Base-by-base conservation (phyloP, 371 early-diverging fungal genomes). In the Mucor irregularis region DNA sequence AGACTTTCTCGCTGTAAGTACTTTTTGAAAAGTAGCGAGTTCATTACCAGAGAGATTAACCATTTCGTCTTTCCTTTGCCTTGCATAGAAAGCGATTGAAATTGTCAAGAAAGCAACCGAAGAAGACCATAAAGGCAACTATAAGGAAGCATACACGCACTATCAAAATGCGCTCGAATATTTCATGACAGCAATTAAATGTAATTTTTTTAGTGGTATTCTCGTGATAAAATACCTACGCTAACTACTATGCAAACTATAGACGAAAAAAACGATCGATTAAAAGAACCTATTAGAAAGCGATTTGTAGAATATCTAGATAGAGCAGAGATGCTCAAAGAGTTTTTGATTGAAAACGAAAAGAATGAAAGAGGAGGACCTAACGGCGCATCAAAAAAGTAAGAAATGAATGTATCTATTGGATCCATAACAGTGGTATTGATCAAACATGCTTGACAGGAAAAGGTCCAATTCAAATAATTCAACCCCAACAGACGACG, bases 261-360 rank as follows among this genome's bases (percentile, higher is more conserved):
- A 96, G 95, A 98, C 64, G 97, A 98, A 66, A 96, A 94, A 77
- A 95, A 95, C 62, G 96, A 96, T 42, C 80, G 86, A 38, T 68
- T 83, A 39, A 90, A 93, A 62, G 91, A 92, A 44, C 80, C 88
- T n/a, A 90, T 98, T 50, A 85, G 93, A 58, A 92, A 90, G 68
- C 90, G 91, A 69, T 86, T 94, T 28, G 81, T 88, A 8, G 97
- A 96, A 64, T 98, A 97, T 72, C 76, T 97, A 58, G 90, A 90
- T 30, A 87, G 98, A 34, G 97, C 97, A 1, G 97, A 98, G 68
- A 88, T 88, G 68, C 80, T 98, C 50, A 97, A 96, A 71, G 92
- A 90, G 31, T 88, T 87, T 64, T 69, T 97, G 11, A 62, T 74
- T 38, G 86, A 88, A 54, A 66, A 87, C 62, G 80, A 87, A 40